These are phyloP conservation scores for Colletotrichum tamarilloi DNA, from an alignment of 2,329 filamentous ascomycete genomes.

Conservation along the genomic window DNA sequence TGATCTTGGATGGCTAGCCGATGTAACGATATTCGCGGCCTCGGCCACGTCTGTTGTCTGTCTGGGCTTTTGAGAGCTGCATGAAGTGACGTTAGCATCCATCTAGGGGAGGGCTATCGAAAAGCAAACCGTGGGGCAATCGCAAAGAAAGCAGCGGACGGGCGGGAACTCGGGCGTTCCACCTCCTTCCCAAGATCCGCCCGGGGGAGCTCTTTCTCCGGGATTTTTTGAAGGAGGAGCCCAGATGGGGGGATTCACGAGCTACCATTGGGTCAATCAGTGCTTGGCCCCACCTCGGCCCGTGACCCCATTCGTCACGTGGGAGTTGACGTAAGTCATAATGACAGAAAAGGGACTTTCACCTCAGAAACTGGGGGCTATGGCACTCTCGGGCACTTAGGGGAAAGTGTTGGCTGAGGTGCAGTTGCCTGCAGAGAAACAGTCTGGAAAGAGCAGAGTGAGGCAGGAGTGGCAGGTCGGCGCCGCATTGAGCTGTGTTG, in stretches of 20 bases:
- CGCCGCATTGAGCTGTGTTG: background rate
- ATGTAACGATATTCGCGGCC: background rate
- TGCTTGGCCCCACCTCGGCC: background rate
- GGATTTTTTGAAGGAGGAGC: background rate
- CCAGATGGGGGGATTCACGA: background rate
- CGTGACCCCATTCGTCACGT: slow-evolving; percentile 20
- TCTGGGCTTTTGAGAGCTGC: background rate
- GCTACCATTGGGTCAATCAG: background rate
- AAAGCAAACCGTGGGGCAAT: slow-evolving; percentile 11
- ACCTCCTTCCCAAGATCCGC: slow-evolving; percentile 1
- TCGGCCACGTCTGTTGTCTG: background rate
- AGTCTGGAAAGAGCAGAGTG: background rate
- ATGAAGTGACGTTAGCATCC: background rate
- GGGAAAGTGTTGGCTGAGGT: slow-evolving; percentile 12
- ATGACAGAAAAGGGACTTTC: too few species aligned
- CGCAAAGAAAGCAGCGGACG: background rate
- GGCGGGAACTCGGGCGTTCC: background rate
- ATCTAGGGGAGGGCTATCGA: too few species aligned
- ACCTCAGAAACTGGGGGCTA: too few species aligned
- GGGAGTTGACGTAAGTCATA: slow-evolving; percentile 28
- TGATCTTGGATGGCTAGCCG: background rate
- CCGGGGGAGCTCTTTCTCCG: slow-evolving; percentile 17
- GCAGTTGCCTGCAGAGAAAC: background rate
- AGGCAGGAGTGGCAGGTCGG: background rate
- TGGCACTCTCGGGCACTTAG: too few species aligned